These are phyloP conservation scores for Debaryomyces nepalensis DNA, from an alignment of 1,139 yeast species.

Conservation along the genomic window DNA sequence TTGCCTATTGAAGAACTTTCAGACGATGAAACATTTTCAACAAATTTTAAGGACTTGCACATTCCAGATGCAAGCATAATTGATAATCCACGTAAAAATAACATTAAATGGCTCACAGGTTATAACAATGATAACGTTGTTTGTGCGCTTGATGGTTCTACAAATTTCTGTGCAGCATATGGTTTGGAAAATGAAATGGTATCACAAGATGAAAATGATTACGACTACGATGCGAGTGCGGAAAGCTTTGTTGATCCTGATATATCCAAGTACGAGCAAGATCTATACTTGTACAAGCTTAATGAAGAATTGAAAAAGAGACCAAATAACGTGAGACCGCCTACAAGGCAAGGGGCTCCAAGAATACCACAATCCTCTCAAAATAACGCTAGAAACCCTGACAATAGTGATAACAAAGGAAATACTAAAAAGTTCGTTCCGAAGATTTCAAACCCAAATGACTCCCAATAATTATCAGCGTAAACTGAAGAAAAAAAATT, in stretches of 20 bases:
- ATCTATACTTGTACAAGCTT: conserved; percentile 4
- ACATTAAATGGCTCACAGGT: conserved; percentile 19
- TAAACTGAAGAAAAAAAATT: background rate
- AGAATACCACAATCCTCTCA: background rate
- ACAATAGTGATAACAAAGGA: conserved; percentile 4
- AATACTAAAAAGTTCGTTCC: conserved; percentile 3
- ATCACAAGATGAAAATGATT: conserved; percentile 5
- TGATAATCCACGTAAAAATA: conserved; percentile 11
- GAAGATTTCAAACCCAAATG: background rate
- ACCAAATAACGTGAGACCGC: background rate
- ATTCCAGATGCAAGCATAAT: conserved; percentile 13
- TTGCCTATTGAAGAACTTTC: conserved; percentile 4
- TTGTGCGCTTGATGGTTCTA: conserved; percentile 36
- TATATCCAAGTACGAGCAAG: conserved; percentile 8
- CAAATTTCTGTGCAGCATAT: conserved; percentile 29
- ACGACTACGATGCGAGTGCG: conserved; percentile 7
- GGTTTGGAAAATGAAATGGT: conserved; percentile 21
- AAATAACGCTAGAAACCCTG: background rate
- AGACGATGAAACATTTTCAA: conserved; percentile 1
- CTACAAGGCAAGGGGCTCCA: background rate
- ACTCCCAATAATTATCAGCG: background rate
- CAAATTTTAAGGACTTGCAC: conserved; percentile 11
- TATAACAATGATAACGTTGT: conserved; percentile 35
- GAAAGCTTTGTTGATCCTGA: conserved; percentile 9
- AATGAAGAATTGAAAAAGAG: conserved; percentile 1